Base-by-base conservation (phyloP, 306 rosid genomes). In the Cucumis melo region DNA sequence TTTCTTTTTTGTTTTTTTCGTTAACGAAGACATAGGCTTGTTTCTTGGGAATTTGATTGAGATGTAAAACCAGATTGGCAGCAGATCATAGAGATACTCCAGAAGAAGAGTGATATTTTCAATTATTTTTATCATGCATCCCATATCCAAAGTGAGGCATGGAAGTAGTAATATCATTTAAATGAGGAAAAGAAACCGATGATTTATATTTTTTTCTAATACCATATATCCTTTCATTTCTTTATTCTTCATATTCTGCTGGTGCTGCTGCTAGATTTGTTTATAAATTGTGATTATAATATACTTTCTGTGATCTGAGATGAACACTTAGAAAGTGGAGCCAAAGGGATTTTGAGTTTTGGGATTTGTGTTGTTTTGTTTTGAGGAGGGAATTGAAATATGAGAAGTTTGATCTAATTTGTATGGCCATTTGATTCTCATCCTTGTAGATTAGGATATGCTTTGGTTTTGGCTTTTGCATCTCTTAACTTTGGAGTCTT, bases 41-140 rank as follows among this genome's bases (percentile, higher is more conserved):
- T 78, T 88, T 80, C 77, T 78, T 83, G 85, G 89, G 87, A 78
- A 78, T 87, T 89, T 82, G 89, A 82, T 90, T 88, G 98, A 95
- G 97, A 88, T 78, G 94, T 89, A 89, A 86, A 89, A 86, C 81
- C 88, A 89, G 87, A 84, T 89, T 84, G 88, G 88, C 93, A 87
- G 89, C 36, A 46, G 16, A 46, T n/a, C n/a, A n/a, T 12, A 86
- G 84, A 84, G 77, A 64, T 83, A 87, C 87, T 82, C 86, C 79
- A 82, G 82, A 84, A 82, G 81, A 84, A 86, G 87, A 90, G 83
- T 81, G 86, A 84, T 51, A 17, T 87, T 88, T 86, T 81, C 67
- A 80, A 82, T 87, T 87, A 84, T 85, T 87, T 79, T 87, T 79
- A 81, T 85, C 83, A 84, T 83, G 87, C 93, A 84, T 84, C 56